Base-by-base conservation (phyloP, 2,329 filamentous ascomycete genomes). In the Ceratocystis smalleyi region DNA sequence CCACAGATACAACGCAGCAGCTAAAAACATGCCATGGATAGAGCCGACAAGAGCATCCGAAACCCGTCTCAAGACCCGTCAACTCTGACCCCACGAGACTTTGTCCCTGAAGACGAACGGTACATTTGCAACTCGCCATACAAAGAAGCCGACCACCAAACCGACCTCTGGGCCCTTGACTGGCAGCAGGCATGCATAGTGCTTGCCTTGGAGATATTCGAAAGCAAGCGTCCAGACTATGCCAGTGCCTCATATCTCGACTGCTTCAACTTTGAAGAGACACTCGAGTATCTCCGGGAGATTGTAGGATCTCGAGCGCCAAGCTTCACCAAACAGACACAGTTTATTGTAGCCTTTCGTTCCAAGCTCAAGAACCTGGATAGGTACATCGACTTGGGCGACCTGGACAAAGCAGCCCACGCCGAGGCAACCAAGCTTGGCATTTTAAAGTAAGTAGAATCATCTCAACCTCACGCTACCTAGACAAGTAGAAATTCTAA, bases 271-370 rank as follows among this genome's bases (percentile, higher is more conserved):
- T 94, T 89, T 85, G 67, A 72, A 2, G 75, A 81, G 51, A 79
- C 90, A 15, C 76, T 94, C 10, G 74, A 76, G 3, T 75, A 80
- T 40, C 74, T 94, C 62, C 78, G 75, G 65, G 71, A 76, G 1
- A 61, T 61, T n/a, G 47, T 57, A 19, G 65, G 65, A 12, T 22
- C 54, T 22, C 54, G 61, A 3, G 45, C 51, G 5, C 76, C 91
- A 2, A 75, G 77, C 10, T 92, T 87, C 83, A 80, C 77, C 63
- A 76, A 79, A 66, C 81, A 79, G 61, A 79, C 77, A 32, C 95
- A 92, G 76, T 95, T 92, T 74, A 84, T 94, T 64, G 90, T 96
- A 49, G 86, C 86, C 3, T 96, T 96, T 74, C 82, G 89, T 17
- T 92, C 88, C 5, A 81, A 79, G 68, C 82, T 96, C 64, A 83